Evolutionary conservation across 345 rosid species (phyloP).

Genomic region (Erucastrum elatum): DNA sequence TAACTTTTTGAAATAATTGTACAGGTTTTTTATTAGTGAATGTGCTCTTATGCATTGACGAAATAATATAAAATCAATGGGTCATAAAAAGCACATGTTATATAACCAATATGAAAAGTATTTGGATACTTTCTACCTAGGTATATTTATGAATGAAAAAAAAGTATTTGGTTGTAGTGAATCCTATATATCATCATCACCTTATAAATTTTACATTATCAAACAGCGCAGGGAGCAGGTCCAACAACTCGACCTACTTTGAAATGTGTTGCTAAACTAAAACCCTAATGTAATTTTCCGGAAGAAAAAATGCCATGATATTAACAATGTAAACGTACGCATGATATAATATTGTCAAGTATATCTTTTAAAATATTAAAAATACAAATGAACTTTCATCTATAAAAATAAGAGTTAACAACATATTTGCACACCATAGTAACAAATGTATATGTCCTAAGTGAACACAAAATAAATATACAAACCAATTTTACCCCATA

Average conservation of each 20-base stretch:
- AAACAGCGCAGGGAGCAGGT: no score
- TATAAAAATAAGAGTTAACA: no score
- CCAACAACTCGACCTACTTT: not conserved
- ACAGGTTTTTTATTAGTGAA: not conserved
- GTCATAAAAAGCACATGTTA: constrained; percentile 28
- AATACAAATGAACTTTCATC: not conserved
- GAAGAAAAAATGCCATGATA: no score
- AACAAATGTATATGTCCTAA: not conserved
- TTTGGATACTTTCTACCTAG: not conserved
- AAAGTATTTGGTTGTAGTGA: not conserved
- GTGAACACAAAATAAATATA: not conserved
- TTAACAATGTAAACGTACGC: not conserved
- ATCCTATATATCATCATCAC: not conserved
- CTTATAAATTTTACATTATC: not conserved
- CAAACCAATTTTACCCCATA: not conserved
- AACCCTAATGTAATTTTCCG: no score
- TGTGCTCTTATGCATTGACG: not conserved
- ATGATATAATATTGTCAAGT: not conserved
- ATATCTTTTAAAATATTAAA: not conserved
- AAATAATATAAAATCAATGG: constrained; percentile 10
- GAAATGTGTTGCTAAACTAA: not conserved
- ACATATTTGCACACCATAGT: not conserved
- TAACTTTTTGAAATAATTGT: not conserved
- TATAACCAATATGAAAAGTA: not conserved
- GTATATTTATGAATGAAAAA: no score